Percentiles rank a stretch among this genome's conserved stretches.
Conservation (phyloP, 1,139 yeast genomes). For the Hansenula lynferdii region DNA sequence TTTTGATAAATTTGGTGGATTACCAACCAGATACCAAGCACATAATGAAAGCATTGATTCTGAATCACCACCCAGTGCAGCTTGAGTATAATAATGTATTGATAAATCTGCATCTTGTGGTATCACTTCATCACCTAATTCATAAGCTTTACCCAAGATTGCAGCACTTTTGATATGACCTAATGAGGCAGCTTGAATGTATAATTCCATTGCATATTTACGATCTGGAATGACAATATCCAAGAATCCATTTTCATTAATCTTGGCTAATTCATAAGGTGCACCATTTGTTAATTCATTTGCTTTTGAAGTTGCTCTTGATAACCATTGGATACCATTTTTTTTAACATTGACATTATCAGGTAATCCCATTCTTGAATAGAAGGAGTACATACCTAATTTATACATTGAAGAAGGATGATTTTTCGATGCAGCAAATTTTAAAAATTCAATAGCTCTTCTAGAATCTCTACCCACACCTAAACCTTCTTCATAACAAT, state of each 20-base stretch:
- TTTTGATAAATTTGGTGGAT: constrained; percentile 71
- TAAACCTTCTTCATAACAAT: constrained; percentile 89
- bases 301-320: constrained; percentile 81
- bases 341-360: constrained; percentile 67
- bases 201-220: constrained; percentile 81
- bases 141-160: constrained; percentile 78
- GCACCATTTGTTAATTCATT: constrained; percentile 86
- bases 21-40: constrained; percentile 95
- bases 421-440: constrained; percentile 84
- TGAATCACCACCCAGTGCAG: constrained; percentile 85
- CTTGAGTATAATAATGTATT: constrained; percentile 89
- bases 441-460: constrained; percentile 76
- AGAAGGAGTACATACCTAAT: constrained; percentile 80
- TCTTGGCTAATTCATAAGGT: constrained; percentile 86
- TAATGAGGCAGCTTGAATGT: constrained; percentile 84
- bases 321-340: constrained; percentile 89
- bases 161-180: constrained; percentile 82
- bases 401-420: constrained; percentile 97
- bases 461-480: constrained; percentile 90
- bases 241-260: constrained; percentile 76
- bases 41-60: constrained; percentile 90
- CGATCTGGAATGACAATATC: constrained; percentile 85
- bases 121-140: constrained; percentile 69
- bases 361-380: constrained; percentile 78
- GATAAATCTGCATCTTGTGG: constrained; percentile 82